A percentile compares a stretch with the other conserved stretches of the same genome.
phyloP scores from a whole-genome alignment of 768 basidiomycete genomes.

The Neoboletus magnificus region DNA sequence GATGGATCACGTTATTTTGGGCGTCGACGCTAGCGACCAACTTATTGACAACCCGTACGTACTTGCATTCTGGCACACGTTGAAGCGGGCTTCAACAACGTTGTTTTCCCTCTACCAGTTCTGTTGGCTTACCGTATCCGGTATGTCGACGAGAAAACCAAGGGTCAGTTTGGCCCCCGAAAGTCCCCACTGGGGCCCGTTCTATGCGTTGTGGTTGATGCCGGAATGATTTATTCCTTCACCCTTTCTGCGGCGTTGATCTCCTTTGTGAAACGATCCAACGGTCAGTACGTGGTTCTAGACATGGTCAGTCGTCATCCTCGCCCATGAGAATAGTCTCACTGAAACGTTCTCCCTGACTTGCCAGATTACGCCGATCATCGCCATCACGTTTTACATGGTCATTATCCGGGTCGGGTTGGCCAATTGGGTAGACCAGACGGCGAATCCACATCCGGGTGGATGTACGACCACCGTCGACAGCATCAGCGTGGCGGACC shows the following conservation, averaged over 20 bases:
- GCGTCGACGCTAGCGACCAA: constrained; percentile 1
- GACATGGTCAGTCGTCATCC: not conserved
- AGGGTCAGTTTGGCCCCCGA: not conserved
- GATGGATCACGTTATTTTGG: constrained; percentile 1
- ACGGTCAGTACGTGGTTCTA: constrained; percentile 7
- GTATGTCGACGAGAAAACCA: not conserved
- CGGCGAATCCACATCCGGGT: too few species aligned
- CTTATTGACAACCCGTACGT: constrained; percentile 1
- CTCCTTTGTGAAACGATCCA: not conserved
- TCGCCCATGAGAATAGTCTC: not conserved
- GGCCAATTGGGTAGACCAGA: not conserved
- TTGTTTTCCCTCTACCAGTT: not conserved
- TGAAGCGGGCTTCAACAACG: not conserved
- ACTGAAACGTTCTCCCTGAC: not conserved
- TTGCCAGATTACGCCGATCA: constrained; percentile 8
- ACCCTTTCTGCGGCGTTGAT: not conserved
- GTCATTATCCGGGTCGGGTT: constrained; percentile 14
- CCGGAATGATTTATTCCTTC: constrained; percentile 3
- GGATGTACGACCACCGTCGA: too few species aligned
- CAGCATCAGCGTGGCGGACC: not conserved
- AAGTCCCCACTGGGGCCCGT: not conserved
- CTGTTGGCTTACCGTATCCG: not conserved
- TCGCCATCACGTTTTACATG: constrained; percentile 18
- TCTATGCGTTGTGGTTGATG: constrained; percentile 1
- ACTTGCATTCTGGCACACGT: not conserved